phyloP scores from a whole-genome alignment of 1,284 basidiomycete species.

The Polyporus tsugae region DNA sequence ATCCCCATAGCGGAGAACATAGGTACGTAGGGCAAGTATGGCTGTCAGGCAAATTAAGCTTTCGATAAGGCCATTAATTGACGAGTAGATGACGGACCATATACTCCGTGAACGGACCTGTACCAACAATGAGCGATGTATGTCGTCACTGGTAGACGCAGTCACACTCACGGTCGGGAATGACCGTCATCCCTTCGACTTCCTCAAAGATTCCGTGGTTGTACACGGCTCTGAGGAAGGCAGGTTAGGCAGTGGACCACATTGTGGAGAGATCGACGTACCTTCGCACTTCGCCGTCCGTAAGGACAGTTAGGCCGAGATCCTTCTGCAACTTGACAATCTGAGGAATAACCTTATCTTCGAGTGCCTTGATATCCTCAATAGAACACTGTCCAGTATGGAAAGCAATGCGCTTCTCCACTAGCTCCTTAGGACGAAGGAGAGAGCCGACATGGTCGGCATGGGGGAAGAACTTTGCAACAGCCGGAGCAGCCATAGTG shows the following conservation, averaged over 20 bases:
- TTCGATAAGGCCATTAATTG: neutral
- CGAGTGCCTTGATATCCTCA: conserved; percentile 51
- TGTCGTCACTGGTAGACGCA: conserved; percentile 15
- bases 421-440: conserved; percentile 51
- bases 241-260: neutral
- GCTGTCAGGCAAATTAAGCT: conserved; percentile 39
- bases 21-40: conserved; percentile 56
- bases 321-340: conserved; percentile 52
- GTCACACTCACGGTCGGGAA: conserved; percentile 56
- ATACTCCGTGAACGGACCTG: conserved; percentile 26
- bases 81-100: conserved; percentile 14
- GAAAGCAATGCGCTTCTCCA: conserved; percentile 47
- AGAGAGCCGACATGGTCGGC: conserved; percentile 55
- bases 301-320: conserved; percentile 51
- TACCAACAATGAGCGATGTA: neutral
- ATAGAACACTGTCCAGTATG: conserved; percentile 45
- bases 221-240: conserved; percentile 52
- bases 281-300: conserved; percentile 57
- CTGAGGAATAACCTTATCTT: conserved; percentile 38
- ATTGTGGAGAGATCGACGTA: conserved; percentile 2
- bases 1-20: conserved; percentile 52
- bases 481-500: conserved; percentile 18
- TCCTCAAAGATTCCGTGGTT: conserved; percentile 67
- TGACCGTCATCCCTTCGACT: conserved; percentile 65
- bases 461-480: conserved; percentile 43